Evolutionary conservation across 129 eudicot genomes (phyloP), one percentile per base, ranked within the genome.

Genomic region (Tagetes patula): DNA sequence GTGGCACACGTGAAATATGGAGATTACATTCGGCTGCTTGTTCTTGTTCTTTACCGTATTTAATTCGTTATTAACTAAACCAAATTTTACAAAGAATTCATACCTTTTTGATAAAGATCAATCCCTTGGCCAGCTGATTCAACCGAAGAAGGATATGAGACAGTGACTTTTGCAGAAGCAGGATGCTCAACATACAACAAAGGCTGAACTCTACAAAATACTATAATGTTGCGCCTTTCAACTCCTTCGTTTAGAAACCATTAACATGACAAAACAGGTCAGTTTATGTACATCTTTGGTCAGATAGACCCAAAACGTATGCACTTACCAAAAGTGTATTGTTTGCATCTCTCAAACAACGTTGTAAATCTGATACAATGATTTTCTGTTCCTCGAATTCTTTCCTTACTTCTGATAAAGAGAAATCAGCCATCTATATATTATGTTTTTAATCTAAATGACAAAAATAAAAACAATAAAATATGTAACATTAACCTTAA

Each of bases 181-280:
- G 80, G 73, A 56, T 79, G 79, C 76, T 87, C 93, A 62, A 80
- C 89, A 0, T 89, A 82, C 49, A 87, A 73, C 73, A 82, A 46
- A 47, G 93, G 93, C 38, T 89, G 79, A 2, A 87, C 93, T 80
- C 93, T 71, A 43, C 93, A 87, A 72, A 87, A 87, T 9, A 87
- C 93, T 34, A 89, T 84, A 5, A 87, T 87, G 37, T 87, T 87
- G 2, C 27, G 27, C 93, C 93, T 74, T 87, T 87, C 2, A 87
- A 61, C 75, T 87, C 93, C 93, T 87, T 85, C 68, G 75, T 60
- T 9, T 46, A 41, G 31, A 34, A 62, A 36, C 5, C 43, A 12
- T 34, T 4, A 34, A 32, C 39, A 32, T 12, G 43, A 5, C 27
- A 60, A 60, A 60, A 34, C 66, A 61, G 2, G 30, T 37, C 20